Evolutionary conservation across 495 filamentous ascomycete species (phyloP).

Genomic region (Annulohypoxylon moriforme): DNA sequence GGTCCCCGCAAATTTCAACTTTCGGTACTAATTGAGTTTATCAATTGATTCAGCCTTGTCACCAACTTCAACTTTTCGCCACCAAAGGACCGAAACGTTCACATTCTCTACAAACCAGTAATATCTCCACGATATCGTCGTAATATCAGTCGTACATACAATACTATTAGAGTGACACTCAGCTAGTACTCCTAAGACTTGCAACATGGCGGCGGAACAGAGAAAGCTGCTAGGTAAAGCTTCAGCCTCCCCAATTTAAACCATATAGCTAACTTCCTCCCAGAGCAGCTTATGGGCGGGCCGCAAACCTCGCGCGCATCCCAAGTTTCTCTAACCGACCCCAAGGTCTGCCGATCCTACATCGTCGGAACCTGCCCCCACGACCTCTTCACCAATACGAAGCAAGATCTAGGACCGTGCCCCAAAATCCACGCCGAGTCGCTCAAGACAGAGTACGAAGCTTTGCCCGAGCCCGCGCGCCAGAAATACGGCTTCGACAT

Average conservation of each 20-base stretch:
- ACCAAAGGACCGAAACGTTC: neutral
- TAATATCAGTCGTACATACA: neutral
- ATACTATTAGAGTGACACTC: neutral
- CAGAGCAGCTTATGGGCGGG: conserved; percentile 85
- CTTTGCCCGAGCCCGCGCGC: conserved; percentile 72
- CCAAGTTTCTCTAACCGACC: conserved; percentile 88
- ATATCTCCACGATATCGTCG: neutral
- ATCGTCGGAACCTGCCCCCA: conserved; percentile 95
- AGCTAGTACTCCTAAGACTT: neutral
- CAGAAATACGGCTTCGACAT: conserved; percentile 89
- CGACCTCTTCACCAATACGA: conserved; percentile 99
- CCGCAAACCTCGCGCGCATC: conserved; percentile 75
- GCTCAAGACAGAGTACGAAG: conserved; percentile 88
- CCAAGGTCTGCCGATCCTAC: conserved; percentile 95
- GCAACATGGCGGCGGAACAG: conserved; percentile 90
- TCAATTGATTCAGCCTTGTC: conserved; percentile 43
- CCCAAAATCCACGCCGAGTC: conserved; percentile 90
- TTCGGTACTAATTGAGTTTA: conserved; percentile 19
- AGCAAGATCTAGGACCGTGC: conserved; percentile 94
- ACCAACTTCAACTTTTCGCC: conserved; percentile 25
- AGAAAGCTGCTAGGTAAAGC: conserved; percentile 85
- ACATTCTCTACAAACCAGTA: neutral
- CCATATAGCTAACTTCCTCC: conserved; percentile 33
- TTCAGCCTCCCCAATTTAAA: conserved; percentile 10
- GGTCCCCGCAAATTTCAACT: conserved; percentile 43